A percentile compares a stretch with the other conserved stretches of the same genome.
Conservation (phyloP, 2,329 filamentous ascomycete species). For the Fusarium camptoceras region DNA sequence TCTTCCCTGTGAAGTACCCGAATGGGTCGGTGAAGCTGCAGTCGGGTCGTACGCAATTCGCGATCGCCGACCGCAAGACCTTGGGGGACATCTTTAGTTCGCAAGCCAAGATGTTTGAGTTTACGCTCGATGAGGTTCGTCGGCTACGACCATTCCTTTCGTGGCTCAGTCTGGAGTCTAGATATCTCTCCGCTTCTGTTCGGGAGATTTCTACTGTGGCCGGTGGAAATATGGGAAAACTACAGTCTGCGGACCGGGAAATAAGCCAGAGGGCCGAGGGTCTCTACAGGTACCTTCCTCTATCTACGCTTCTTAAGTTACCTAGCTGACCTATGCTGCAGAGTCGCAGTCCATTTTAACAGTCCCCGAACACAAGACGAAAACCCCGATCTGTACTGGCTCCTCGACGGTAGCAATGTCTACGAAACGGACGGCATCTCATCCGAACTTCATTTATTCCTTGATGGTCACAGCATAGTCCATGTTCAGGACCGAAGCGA, state of each 20-base stretch:
- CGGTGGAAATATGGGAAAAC: slow-evolving; percentile 10
- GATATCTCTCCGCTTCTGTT: slow-evolving; percentile 51
- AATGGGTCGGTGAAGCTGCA: slow-evolving; percentile 27
- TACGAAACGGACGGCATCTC: slow-evolving; percentile 50
- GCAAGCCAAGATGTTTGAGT: slow-evolving; percentile 52
- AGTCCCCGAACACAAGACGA: slow-evolving; percentile 29
- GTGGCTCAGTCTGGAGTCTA: slow-evolving; percentile 49
- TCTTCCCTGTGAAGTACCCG: slow-evolving; percentile 45
- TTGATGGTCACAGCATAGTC: slow-evolving; percentile 39
- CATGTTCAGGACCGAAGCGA: slow-evolving; percentile 37
- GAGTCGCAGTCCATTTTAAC: slow-evolving; percentile 40
- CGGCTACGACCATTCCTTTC: slow-evolving; percentile 48
- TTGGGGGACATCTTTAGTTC: slow-evolving; percentile 45
- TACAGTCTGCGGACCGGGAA: slow-evolving; percentile 43
- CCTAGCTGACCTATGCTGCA: background rate
- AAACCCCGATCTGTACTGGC: slow-evolving; percentile 21
- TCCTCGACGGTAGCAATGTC: slow-evolving; percentile 31
- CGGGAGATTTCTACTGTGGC: slow-evolving; percentile 50
- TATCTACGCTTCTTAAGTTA: fast-evolving
- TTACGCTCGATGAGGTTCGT: slow-evolving; percentile 49
- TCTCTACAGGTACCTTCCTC: slow-evolving; percentile 47
- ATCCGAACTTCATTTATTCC: slow-evolving; percentile 43
- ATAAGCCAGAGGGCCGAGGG: slow-evolving; percentile 49
- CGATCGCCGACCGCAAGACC: slow-evolving; percentile 50
- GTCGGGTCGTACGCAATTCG: slow-evolving; percentile 44